phyloP scores from a whole-genome alignment of 1,139 yeast species.

The Kluyveromyces sp. region DNA sequence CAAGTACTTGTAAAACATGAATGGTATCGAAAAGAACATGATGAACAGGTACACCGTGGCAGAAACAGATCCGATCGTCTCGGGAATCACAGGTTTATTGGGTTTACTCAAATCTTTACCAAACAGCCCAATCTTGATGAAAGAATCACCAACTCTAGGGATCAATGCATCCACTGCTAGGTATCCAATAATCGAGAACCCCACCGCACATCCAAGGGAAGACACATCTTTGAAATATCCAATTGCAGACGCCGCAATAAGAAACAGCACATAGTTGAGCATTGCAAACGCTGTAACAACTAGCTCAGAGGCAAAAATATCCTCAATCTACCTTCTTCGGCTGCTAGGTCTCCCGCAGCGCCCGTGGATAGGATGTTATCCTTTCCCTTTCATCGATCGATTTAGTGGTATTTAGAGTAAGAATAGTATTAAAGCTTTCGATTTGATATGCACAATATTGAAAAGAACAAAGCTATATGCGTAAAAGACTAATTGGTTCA shows the following conservation, averaged over 20 bases:
- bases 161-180: slow-evolving; percentile 51
- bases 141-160: slow-evolving; percentile 60
- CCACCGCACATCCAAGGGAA: slow-evolving; percentile 42
- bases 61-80: slow-evolving; percentile 82
- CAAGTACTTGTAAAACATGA: slow-evolving; percentile 74
- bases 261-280: slow-evolving; percentile 1
- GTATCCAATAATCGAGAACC: slow-evolving; percentile 64
- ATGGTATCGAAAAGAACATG: slow-evolving; percentile 83
- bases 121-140: slow-evolving; percentile 67
- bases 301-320: too few species aligned
- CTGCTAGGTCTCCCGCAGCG: too few species aligned
- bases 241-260: slow-evolving; percentile 3
- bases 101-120: slow-evolving; percentile 80
- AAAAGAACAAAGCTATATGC: too few species aligned
- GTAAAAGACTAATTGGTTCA: too few species aligned
- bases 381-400: too few species aligned
- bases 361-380: too few species aligned
- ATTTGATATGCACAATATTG: too few species aligned
- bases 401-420: too few species aligned
- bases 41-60: slow-evolving; percentile 74
- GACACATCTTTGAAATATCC: slow-evolving; percentile 20
- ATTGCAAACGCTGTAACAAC: background rate
- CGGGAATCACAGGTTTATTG: slow-evolving; percentile 72
- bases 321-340: too few species aligned
- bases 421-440: too few species aligned